These are phyloP conservation scores for Podaxis sp. DNA, from an alignment of 768 basidiomycete species.

Conservation along the genomic window DNA sequence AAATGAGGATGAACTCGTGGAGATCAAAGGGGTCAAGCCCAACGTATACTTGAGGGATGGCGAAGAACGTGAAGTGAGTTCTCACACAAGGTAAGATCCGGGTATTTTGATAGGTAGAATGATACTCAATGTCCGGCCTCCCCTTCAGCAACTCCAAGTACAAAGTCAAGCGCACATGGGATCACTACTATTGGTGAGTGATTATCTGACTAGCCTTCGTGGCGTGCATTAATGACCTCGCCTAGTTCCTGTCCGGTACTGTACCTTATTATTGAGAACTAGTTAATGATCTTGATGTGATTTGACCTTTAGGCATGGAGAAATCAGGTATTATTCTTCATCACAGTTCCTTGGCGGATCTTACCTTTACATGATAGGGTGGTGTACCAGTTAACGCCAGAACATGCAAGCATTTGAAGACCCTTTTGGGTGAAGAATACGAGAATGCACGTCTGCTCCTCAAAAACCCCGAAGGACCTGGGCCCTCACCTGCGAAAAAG, in stretches of 20 bases:
- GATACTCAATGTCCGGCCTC: background rate
- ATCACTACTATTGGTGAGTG: constrained; percentile 35
- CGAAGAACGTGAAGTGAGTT: constrained; percentile 23
- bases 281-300: background rate
- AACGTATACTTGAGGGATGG: constrained; percentile 31
- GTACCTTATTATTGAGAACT: background rate
- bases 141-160: constrained; percentile 20
- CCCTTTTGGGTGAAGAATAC: constrained; percentile 32
- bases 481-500: constrained; percentile 18
- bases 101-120: background rate
- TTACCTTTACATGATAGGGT: constrained; percentile 13
- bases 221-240: background rate
- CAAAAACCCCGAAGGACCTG: constrained; percentile 31
- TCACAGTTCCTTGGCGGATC: background rate
- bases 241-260: constrained; percentile 30
- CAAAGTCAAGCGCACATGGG: constrained; percentile 34
- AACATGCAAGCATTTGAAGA: constrained; percentile 34
- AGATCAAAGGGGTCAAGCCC: constrained; percentile 37
- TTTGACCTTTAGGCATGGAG: constrained; percentile 26
- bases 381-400: constrained; percentile 33
- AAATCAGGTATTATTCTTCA: constrained; percentile 23
- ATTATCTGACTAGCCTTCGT: background rate
- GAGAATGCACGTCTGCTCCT: constrained; percentile 30
- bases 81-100: constrained; percentile 21
- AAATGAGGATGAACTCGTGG: constrained; percentile 28